phyloP scores from a whole-genome alignment of 129 eudicot genomes.

The Lactuca saligna region DNA sequence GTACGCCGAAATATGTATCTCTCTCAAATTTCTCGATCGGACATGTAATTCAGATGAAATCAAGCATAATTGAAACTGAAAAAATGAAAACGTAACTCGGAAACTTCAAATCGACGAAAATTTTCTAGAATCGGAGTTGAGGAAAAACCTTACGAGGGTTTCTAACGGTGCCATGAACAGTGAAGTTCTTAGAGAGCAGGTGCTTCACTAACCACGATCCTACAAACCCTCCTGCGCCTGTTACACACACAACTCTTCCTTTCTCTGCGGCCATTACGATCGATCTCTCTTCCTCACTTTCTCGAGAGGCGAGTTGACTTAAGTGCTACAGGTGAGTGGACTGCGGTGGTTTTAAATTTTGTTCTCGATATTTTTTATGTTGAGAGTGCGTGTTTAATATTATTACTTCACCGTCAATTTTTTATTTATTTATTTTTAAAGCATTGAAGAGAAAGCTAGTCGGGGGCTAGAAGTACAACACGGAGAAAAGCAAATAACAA shows the following conservation, averaged over 20 bases:
- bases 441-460: too few relatives aligned
- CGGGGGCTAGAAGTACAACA: too few relatives aligned
- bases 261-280: conserved; percentile 26
- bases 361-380: too few relatives aligned
- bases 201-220: conserved; percentile 74
- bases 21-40: background rate
- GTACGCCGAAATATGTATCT: background rate
- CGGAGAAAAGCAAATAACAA: too few relatives aligned
- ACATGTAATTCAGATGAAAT: background rate
- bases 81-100: background rate
- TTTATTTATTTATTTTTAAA: too few relatives aligned
- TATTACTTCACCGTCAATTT: too few relatives aligned
- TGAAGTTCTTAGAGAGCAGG: conserved; percentile 49
- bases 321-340: too few relatives aligned
- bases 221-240: conserved; percentile 81
- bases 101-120: background rate
- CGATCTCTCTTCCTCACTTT: background rate
- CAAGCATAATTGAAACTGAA: background rate
- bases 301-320: background rate
- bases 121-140: background rate
- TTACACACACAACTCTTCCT: conserved; percentile 57
- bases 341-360: background rate
- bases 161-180: conserved; percentile 77
- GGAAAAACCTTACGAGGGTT: conserved; percentile 50
- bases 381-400: too few relatives aligned